Conservation (phyloP, 192 early-diverging fungal species). For the Backusella morwellensis region DNA sequence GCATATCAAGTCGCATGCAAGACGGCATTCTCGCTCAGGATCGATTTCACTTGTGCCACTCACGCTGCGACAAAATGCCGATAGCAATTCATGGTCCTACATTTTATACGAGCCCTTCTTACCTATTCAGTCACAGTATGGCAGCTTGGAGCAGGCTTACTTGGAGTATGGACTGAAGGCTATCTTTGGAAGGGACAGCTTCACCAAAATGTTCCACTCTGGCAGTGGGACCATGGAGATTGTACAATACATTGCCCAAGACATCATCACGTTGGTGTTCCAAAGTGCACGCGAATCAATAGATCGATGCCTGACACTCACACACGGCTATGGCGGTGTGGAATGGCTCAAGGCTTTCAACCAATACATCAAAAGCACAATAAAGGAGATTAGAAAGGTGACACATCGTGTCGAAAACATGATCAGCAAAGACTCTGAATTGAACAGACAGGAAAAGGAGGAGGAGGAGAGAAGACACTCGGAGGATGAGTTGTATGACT, state of each 20-base stretch:
- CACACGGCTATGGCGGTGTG: slow-evolving; percentile 58
- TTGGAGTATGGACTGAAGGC: slow-evolving; percentile 35
- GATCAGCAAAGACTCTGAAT: slow-evolving; percentile 40
- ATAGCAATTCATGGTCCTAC: slow-evolving; percentile 55
- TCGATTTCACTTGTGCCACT: slow-evolving; percentile 23
- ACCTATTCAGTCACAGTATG: slow-evolving; percentile 60
- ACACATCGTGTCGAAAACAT: slow-evolving; percentile 49
- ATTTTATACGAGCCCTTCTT: slow-evolving; percentile 66
- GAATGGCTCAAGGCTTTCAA: slow-evolving; percentile 49
- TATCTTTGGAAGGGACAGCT: slow-evolving; percentile 13
- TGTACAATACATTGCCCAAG: slow-evolving; percentile 46
- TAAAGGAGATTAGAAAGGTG: background rate
- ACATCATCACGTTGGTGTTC: background rate
- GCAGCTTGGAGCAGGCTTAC: slow-evolving; percentile 49
- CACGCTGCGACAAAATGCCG: slow-evolving; percentile 24
- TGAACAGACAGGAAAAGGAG: slow-evolving; percentile 23
- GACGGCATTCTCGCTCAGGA: slow-evolving; percentile 9
- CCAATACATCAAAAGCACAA: background rate
- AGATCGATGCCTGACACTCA: slow-evolving; percentile 54
- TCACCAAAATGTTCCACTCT: background rate
- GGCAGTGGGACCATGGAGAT: slow-evolving; percentile 36
- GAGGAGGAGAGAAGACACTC: slow-evolving; percentile 20
- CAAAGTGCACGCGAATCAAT: slow-evolving; percentile 24
- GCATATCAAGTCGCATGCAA: background rate
- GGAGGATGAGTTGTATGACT: slow-evolving; percentile 23